phyloP scores from a whole-genome alignment of 148 eudicot genomes.

The Diospyros kaki region DNA sequence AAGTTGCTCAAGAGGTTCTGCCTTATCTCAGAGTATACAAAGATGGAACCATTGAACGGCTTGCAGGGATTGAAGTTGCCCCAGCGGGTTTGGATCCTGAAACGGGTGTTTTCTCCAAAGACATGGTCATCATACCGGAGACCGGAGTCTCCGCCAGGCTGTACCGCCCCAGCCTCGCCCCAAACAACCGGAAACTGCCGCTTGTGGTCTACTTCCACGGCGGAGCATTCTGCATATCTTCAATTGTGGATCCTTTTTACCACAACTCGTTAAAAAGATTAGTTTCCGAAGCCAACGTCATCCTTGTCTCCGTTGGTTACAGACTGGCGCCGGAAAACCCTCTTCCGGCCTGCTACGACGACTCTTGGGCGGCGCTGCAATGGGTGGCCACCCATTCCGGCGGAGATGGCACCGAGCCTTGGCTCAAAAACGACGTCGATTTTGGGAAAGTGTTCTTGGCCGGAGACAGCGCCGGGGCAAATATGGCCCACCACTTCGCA shows the following conservation, averaged over 20 bases:
- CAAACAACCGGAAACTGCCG: slow-evolving; percentile 27
- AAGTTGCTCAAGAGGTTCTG: slow-evolving; percentile 33
- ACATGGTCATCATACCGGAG: slow-evolving; percentile 29
- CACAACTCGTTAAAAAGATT: slow-evolving; percentile 44
- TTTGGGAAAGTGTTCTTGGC: slow-evolving; percentile 23
- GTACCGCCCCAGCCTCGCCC: slow-evolving; percentile 26
- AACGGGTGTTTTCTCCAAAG: slow-evolving; percentile 44
- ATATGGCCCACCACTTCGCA: slow-evolving; percentile 25
- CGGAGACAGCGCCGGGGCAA: slow-evolving; percentile 49
- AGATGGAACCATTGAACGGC: slow-evolving; percentile 46
- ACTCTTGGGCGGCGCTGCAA: slow-evolving; percentile 46
- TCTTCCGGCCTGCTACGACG: slow-evolving; percentile 50
- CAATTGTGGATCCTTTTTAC: slow-evolving; percentile 41
- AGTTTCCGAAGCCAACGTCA: slow-evolving; percentile 23
- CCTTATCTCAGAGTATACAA: slow-evolving; percentile 46
- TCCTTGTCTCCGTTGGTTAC: slow-evolving; percentile 45
- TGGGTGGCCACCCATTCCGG: slow-evolving; percentile 32
- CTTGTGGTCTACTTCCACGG: slow-evolving; percentile 55
- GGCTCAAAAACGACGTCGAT: slow-evolving; percentile 31
- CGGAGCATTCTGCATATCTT: slow-evolving; percentile 47
- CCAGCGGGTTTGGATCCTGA: slow-evolving; percentile 36
- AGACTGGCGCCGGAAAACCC: slow-evolving; percentile 52
- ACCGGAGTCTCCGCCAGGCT: slow-evolving; percentile 39
- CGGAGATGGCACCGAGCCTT: slow-evolving; percentile 22
- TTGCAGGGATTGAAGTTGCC: slow-evolving; percentile 31